Base-by-base conservation (phyloP, 2,329 filamentous ascomycete species). In the Fusarium sp. region DNA sequence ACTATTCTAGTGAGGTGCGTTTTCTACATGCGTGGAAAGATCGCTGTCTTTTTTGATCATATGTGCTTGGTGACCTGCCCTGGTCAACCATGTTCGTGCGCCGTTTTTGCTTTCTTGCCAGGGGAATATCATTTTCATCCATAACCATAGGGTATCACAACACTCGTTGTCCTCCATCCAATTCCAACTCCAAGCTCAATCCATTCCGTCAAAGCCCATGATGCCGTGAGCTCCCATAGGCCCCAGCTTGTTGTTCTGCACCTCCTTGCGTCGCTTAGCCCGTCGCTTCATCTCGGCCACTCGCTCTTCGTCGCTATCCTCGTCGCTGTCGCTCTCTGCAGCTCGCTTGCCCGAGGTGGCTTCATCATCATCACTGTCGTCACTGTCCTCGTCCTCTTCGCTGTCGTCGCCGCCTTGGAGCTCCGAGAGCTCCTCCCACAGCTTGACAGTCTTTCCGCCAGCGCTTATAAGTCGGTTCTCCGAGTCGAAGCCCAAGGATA, bases 381-480 rank as follows among this genome's bases (percentile, higher is more conserved):
- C 83, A n/a, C 84, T 82, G 23, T 82, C 76, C 10, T 81, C 79
- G 4, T 86, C 84, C 0, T 81, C 80, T 0, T 88, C 87, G 1
- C 85, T 85, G 23, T 79, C 74, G 4, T 73, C 73, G 31, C 78
- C 75, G 2, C 82, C 84, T 23, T 87, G 85, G 3, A 85, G 78
- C 61, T 84, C 84, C n/a, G 87, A 84, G 65, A 91, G 88, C 77
- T 96, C 90, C 92, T 96, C 90, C 96, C 96, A 99, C 2, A 98
- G 91, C 80, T 98, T 98, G 68, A 99, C 88, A 0, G 90, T 90
- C 73, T 88, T 88, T 1, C 96, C 96, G 57, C 96, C 96, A 11
- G 94, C 95, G 75, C 91, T 97, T 72, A 99, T 94, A 85, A 99
- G 89, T 47, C 96, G 88, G 47, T 94, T 93, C 54, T 91, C 89